Percentiles rank a stretch among this genome's conserved stretches.
Evolutionary conservation across 2,329 filamentous ascomycete species (phyloP).

Genomic region (Hymenoscyphus repandus): DNA sequence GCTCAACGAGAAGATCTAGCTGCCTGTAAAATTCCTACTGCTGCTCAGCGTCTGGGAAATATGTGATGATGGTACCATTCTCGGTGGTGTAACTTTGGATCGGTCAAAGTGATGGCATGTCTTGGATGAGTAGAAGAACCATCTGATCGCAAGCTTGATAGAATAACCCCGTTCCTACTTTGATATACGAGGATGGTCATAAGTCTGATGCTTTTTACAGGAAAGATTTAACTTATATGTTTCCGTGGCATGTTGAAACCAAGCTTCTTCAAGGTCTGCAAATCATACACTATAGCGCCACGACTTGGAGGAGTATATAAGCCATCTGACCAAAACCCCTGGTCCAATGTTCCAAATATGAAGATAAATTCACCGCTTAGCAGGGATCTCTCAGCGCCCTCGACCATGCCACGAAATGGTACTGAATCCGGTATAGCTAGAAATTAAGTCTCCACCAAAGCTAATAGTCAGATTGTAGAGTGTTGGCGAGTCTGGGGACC

Average conservation of each 20-base stretch:
- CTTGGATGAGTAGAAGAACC: constrained; percentile 54
- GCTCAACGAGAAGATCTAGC: constrained; percentile 38
- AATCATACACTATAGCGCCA: constrained; percentile 63
- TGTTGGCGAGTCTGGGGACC: constrained; percentile 58
- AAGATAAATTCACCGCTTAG: constrained; percentile 67
- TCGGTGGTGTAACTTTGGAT: constrained; percentile 14
- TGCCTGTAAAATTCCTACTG: constrained; percentile 58
- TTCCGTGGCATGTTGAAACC: constrained; percentile 70
- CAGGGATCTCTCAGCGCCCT: constrained; percentile 40
- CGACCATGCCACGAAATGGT: constrained; percentile 52
- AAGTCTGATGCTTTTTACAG: not conserved
- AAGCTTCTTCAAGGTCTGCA: constrained; percentile 57
- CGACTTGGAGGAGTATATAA: constrained; percentile 58
- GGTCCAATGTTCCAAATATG: constrained; percentile 63
- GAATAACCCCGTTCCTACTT: constrained; percentile 12
- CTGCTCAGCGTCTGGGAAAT: constrained; percentile 38
- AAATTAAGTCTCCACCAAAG: constrained; percentile 46
- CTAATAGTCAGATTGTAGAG: constrained; percentile 60
- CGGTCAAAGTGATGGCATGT: constrained; percentile 59
- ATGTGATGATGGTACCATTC: constrained; percentile 13
- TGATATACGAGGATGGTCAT: not conserved
- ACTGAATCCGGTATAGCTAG: constrained; percentile 65
- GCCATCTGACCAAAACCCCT: constrained; percentile 68
- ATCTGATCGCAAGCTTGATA: constrained; percentile 17
- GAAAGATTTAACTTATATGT: constrained; percentile 44